Evolutionary conservation across 1,139 yeast genomes (phyloP).

Genomic region (Suhomyces ambrosiae): DNA sequence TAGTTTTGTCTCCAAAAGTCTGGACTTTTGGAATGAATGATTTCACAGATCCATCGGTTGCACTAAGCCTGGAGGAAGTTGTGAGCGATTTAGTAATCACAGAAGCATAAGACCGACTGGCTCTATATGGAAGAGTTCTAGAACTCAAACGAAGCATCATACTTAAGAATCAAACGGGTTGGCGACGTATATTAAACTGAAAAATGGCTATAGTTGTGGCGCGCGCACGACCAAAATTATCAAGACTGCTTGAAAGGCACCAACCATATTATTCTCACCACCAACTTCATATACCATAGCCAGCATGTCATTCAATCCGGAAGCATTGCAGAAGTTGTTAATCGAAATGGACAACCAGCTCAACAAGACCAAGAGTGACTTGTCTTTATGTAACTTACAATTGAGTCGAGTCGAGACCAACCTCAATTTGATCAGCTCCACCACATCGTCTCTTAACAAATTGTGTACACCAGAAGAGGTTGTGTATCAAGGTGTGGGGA

Average conservation of each 20-base stretch:
- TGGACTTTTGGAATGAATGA: conserved; percentile 15
- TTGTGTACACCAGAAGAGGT: conserved; percentile 40
- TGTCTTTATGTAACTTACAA: conserved; percentile 63
- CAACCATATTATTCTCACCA: too few species aligned
- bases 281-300: not conserved
- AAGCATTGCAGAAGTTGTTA: conserved; percentile 53
- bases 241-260: too few species aligned
- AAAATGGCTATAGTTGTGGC: not conserved
- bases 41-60: conserved; percentile 14
- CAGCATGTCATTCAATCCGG: conserved; percentile 43
- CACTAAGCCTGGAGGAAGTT: conserved; percentile 1
- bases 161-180: not conserved
- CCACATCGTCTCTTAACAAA: conserved; percentile 53
- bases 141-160: conserved; percentile 9
- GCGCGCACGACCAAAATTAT: conserved; percentile 1
- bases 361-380: conserved; percentile 62
- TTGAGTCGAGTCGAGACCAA: conserved; percentile 59
- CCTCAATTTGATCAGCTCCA: conserved; percentile 56
- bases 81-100: not conserved
- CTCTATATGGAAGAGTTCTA: conserved; percentile 3
- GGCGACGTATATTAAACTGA: not conserved
- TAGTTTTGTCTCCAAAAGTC: conserved; percentile 43
- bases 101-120: not conserved
- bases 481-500: conserved; percentile 88
- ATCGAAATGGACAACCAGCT: conserved; percentile 68